Percentiles rank a stretch among this genome's conserved stretches.
phyloP scores from a whole-genome alignment of 2,329 filamentous ascomycete species.

The Endothia cerciana region DNA sequence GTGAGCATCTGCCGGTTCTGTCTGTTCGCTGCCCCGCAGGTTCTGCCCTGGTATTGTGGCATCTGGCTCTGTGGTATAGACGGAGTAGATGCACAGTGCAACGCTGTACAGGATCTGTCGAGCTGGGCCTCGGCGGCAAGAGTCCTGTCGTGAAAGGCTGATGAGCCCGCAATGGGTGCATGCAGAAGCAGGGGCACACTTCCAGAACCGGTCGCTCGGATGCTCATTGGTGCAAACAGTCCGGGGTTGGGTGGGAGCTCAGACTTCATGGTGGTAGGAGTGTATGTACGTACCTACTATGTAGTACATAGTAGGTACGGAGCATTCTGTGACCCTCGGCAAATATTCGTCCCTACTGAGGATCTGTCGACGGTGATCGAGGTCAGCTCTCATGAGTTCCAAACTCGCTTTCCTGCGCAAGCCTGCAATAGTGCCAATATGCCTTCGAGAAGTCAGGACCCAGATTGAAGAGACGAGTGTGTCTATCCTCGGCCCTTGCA shows the following conservation, averaged over 20 bases:
- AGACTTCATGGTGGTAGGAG: neutral
- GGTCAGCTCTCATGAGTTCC: neutral
- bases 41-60: neutral
- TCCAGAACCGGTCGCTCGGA: constrained; percentile 15
- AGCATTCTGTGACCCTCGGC: constrained; percentile 12
- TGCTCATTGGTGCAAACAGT: constrained; percentile 26
- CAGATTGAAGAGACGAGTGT: neutral
- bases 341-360: constrained; percentile 24
- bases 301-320: constrained; percentile 5
- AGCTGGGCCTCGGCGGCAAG: constrained; percentile 40
- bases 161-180: constrained; percentile 33
- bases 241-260: constrained; percentile 24
- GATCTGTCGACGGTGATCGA: constrained; percentile 5
- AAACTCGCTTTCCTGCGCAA: neutral
- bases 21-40: constrained; percentile 4
- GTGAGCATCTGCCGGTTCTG: constrained; percentile 5
- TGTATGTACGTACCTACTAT: constrained; percentile 9
- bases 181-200: constrained; percentile 22
- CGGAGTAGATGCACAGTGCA: constrained; percentile 10
- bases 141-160: constrained; percentile 45
- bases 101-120: constrained; percentile 8
- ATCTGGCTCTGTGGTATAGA: neutral
- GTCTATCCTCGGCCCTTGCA: constrained; percentile 9
- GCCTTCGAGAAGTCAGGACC: neutral
- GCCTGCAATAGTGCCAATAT: neutral